These are phyloP conservation scores for Henckelia pumila DNA, from an alignment of 257 asterid genomes.

Conservation along the genomic window DNA sequence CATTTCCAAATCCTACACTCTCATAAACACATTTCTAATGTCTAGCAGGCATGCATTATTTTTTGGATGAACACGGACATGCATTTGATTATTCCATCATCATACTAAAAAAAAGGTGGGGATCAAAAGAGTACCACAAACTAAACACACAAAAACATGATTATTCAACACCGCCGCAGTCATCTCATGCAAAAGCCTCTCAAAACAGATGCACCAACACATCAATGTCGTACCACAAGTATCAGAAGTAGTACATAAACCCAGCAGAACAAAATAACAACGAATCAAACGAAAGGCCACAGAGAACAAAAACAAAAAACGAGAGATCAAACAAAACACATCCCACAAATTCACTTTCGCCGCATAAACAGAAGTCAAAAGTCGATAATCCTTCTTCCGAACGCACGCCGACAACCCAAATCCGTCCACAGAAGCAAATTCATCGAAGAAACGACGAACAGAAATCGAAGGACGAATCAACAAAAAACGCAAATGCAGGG, in stretches of 20 bases:
- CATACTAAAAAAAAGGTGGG: background rate
- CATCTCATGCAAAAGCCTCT: slow-evolving; percentile 8
- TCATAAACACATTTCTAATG: background rate
- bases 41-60: background rate
- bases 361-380: slow-evolving; percentile 22
- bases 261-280: background rate
- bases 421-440: slow-evolving; percentile 3
- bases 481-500: slow-evolving; percentile 26
- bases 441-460: slow-evolving; percentile 8
- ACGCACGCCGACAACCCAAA: slow-evolving; percentile 24
- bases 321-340: slow-evolving; percentile 11
- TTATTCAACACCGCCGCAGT: slow-evolving; percentile 16
- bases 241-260: slow-evolving; percentile 12
- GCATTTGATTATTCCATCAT: background rate
- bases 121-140: background rate
- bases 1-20: background rate
- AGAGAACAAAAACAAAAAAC: background rate
- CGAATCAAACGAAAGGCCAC: background rate
- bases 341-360: slow-evolving; percentile 20
- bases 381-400: slow-evolving; percentile 30
- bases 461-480: slow-evolving; percentile 18
- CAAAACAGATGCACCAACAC: slow-evolving; percentile 5
- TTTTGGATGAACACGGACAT: too few species aligned
- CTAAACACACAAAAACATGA: slow-evolving; percentile 1
- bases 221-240: slow-evolving; percentile 8